A percentile compares a stretch with the other conserved stretches of the same genome.
Conservation (phyloP, 345 rosid species). For the Garcia nutans region DNA sequence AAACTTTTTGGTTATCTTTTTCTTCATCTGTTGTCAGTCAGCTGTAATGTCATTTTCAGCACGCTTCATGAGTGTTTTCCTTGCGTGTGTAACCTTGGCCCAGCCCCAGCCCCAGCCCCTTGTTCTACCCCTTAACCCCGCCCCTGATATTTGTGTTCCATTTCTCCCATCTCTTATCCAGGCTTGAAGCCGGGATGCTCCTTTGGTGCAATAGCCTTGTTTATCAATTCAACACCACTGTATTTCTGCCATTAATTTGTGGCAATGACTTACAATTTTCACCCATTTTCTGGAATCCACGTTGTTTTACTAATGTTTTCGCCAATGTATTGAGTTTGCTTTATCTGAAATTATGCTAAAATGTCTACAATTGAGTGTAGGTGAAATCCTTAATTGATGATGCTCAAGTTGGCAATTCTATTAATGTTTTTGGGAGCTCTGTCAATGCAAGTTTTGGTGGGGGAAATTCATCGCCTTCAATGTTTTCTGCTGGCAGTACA, state of each 20-base stretch:
- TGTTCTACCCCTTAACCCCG: neutral
- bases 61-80: neutral
- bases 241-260: too few species aligned
- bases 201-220: neutral
- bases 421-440: conserved; percentile 5
- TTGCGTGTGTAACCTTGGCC: neutral
- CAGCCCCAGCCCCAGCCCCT: neutral
- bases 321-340: neutral
- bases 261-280: neutral
- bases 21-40: neutral
- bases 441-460: conserved; percentile 2
- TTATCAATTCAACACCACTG: neutral
- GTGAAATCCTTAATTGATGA: conserved; percentile 29
- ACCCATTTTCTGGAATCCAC: neutral
- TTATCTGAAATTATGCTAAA: neutral
- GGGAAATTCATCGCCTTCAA: conserved; percentile 24
- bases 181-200: neutral
- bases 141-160: neutral
- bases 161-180: neutral
- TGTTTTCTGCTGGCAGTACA: conserved; percentile 32
- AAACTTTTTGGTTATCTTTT: neutral
- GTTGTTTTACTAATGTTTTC: neutral
- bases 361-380: conserved; percentile 6
- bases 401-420: conserved; percentile 24
- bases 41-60: neutral